Base-by-base conservation (phyloP, 768 basidiomycete species). In the Russula virescens region DNA sequence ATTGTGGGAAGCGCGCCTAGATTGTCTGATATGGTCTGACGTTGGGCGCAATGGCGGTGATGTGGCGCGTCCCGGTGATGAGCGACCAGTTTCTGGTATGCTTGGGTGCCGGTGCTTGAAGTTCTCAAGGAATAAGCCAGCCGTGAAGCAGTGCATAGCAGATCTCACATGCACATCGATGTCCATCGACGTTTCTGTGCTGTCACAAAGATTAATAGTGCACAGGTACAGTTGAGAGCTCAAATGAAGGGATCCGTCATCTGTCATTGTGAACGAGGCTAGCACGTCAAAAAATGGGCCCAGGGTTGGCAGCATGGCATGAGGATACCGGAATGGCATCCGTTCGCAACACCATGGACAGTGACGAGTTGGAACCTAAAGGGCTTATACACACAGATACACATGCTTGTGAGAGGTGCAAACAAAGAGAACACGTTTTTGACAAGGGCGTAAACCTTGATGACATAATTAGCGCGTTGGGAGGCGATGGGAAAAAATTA, bases 401-500 rank as follows among this genome's bases (percentile, higher is more conserved):
- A 52, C 16, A 23, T 34, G 35, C n/a, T 23, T 38, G 3, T n/a
- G n/a, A 38, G n/a, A 53, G 34, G 35, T 13, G 38, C 5, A 25
- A 5, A 18, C 9, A 14, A 25, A 53, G 23, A 53, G 0, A 13
- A 52, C 8, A 51, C 34, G 34, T 35, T 35, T 35, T 35, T 11
- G 38, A 14, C 18, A 43, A 19, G 18, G 42, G 13, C 18, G 42
- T 43, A 43, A 43, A 43, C 18, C 42, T 13, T 43, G 19, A 43
- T 55, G 42, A 28, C 28, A 57, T 47, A 57, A 57, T 18, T 19
- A 18, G 10, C 42, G 28, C 40, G 25, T 40, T 43, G 19, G 8
- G 42, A 52, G 49, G 55, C 47, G 54, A 49, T 48, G 55, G 38
- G 54, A 64, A 66, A 46, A 58, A 16, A 38, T 60, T 60, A 65